Percentiles rank a stretch among this genome's conserved stretches.
Evolutionary conservation across 345 rosid species (phyloP).

Genomic region (Mallotus nudiflorus): DNA sequence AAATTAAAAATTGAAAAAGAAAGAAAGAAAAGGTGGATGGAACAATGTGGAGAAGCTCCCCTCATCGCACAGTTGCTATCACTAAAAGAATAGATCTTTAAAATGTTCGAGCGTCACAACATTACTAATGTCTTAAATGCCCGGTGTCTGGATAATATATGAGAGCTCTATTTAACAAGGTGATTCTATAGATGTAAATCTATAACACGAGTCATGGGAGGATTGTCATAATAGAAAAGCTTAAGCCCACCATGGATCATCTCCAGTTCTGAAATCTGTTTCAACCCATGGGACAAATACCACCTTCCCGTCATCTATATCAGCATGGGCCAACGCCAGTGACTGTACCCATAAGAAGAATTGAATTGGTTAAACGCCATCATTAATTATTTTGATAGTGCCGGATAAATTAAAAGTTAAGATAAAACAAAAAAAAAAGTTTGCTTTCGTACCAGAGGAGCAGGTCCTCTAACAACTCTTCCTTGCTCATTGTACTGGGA

Average conservation of each 20-base stretch:
- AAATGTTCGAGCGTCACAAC: no score
- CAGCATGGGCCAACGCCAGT: conserved; percentile 85
- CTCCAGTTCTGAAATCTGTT: conserved; percentile 98
- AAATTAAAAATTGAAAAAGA: no score
- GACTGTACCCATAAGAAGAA: conserved; percentile 45
- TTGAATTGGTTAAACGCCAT: background rate
- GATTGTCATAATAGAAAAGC: background rate
- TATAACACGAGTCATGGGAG: background rate
- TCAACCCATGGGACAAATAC: conserved; percentile 86
- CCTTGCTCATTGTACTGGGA: conserved; percentile 99
- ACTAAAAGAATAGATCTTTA: no score
- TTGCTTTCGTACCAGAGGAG: conserved; percentile 61
- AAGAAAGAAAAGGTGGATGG: no score
- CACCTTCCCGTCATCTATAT: conserved; percentile 79
- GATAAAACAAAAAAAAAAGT: background rate
- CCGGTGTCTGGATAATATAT: no score
- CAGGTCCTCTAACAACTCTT: conserved; percentile 95
- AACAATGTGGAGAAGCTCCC: no score
- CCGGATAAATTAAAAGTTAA: background rate
- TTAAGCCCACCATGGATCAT: conserved; percentile 91
- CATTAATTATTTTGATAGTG: no score
- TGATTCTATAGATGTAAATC: background rate
- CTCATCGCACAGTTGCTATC: no score
- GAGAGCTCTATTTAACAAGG: conserved; percentile 4
- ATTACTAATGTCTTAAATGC: no score